Evolutionary conservation across 148 eudicot genomes (phyloP), one percentile per base, ranked within the genome.

Genomic region (Hydrangea macrophylla): DNA sequence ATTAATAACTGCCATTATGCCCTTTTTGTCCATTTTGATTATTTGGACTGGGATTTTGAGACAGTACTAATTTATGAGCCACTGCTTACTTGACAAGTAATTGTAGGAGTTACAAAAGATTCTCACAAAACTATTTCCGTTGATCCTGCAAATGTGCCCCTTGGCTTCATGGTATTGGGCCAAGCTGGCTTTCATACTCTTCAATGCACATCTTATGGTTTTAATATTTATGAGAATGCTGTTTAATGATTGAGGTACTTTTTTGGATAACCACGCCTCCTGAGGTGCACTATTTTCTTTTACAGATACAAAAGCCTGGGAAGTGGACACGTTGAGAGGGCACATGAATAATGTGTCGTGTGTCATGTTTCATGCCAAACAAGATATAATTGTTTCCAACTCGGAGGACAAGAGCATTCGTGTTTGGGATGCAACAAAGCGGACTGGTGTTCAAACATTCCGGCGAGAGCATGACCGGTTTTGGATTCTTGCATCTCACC

Each of bases 321-420:
- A 91, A 60, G 97, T 91, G 71, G 97, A 91, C 73, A 86, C 92
- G 22, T 71, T 91, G 78, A 86, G 94, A 74, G 97, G 97, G 45
- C 96, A 90, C 82, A 82, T 82, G 90, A 90, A 90, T 66, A 90
- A 90, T 77, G 96, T 90, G 31, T 90, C 96, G 18, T 87, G 96
- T 78, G 96, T 83, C 25, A 57, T 90, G 77, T 90, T 90, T 70
- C 92, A 90, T 76, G 87, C 94, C 63, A 90, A 82, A 74, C 97
- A 88, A 70, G 97, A 90, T 65, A 86, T 90, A 23, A 90, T 90
- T 62, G 85, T 90, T 62, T 90, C 97, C 23, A 90, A 90, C 70
- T 90, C 97, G 30, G 97, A 90, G 71, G 97, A 90, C 84, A 90
- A 88, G 77, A 88, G 97, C 75, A 88, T 90, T 61, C 90, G 97